Evolutionary conservation across 768 basidiomycete genomes (phyloP), one percentile per base, ranked within the genome.

Genomic region (Phylloporus arenicola): DNA sequence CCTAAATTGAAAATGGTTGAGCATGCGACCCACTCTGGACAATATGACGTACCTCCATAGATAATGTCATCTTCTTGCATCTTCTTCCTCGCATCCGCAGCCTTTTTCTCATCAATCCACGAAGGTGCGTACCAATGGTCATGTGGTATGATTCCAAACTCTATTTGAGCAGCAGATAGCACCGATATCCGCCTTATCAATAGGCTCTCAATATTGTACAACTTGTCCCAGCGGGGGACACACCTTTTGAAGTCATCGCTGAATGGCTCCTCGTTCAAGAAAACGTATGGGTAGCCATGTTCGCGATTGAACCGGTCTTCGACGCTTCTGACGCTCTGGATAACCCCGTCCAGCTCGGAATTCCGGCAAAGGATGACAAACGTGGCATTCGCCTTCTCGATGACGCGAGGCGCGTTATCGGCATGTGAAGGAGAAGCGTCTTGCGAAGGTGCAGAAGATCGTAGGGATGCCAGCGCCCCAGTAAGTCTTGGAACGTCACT

Each of bases 41-140:
- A 17, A 4, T 19, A 53, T 22, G 37, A 70, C 67, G 43, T 45
- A 74, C 78, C 77, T 54, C 74, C 79, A 56, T 80, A 79, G 13
- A 78, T 75, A 30, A 81, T 59, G 8, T 71, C 64, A 33, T 72
- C 65, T 16, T 55, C 57, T 2, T 59, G 75, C 81, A 89, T 80
- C 57, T 78, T 70, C 33, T 76, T 69, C 43, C 82, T 68, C 3
- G 71, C 73, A 4, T 71, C 71, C 3, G 65, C 65, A 1, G 86
- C 88, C 50, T 72, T 73, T 13, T 76, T 70, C 59, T 88, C 84
- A 58, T 90, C 84, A 31, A 90, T 82, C 80, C 78, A 86, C 19
- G 74, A 70, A 0, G 88, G 88, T 53, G 86, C 81, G 55, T 71
- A 67, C 88, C 88, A 90, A 47, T 86, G 75, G 14, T 81, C 75